These are phyloP conservation scores for Sugiyamaella chiloensis DNA, from an alignment of 805 yeast species.

Conservation along the genomic window DNA sequence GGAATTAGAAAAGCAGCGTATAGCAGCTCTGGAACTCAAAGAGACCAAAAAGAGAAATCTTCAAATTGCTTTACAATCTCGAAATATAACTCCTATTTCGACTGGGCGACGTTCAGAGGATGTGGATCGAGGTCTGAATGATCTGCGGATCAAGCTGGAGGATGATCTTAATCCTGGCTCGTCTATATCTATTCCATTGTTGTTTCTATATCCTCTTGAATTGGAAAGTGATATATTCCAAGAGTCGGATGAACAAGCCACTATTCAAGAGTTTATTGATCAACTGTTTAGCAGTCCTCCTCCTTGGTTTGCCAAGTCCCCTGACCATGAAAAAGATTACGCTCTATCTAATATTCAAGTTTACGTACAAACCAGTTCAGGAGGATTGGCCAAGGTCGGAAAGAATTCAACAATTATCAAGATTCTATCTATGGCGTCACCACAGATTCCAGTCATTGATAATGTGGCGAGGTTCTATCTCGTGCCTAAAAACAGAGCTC, in stretches of 20 bases:
- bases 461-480: constrained; percentile 66
- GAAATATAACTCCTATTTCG: constrained; percentile 49
- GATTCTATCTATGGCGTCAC: constrained; percentile 57
- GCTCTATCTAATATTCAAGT: constrained; percentile 58
- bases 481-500: constrained; percentile 69
- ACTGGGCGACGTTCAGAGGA: constrained; percentile 53
- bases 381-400: constrained; percentile 85
- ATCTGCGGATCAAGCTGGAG: constrained; percentile 28
- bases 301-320: constrained; percentile 58
- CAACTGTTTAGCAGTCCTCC: constrained; percentile 63
- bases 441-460: constrained; percentile 76
- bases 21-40: constrained; percentile 35
- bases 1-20: constrained; percentile 28
- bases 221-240: constrained; percentile 82
- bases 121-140: constrained; percentile 37
- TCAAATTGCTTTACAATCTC: constrained; percentile 55
- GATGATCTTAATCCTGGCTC: constrained; percentile 47
- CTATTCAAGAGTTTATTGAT: constrained; percentile 61
- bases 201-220: constrained; percentile 75
- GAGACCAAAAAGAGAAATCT: constrained; percentile 39
- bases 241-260: constrained; percentile 66
- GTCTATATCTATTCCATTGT: constrained; percentile 76
- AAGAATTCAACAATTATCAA: constrained; percentile 65
- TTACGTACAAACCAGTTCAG: constrained; percentile 75
- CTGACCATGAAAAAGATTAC: constrained; percentile 56